Percentiles rank a stretch among this genome's conserved stretches.
These are phyloP conservation scores for Pistacia vera DNA, from an alignment of 345 rosid genomes.

Conservation along the genomic window DNA sequence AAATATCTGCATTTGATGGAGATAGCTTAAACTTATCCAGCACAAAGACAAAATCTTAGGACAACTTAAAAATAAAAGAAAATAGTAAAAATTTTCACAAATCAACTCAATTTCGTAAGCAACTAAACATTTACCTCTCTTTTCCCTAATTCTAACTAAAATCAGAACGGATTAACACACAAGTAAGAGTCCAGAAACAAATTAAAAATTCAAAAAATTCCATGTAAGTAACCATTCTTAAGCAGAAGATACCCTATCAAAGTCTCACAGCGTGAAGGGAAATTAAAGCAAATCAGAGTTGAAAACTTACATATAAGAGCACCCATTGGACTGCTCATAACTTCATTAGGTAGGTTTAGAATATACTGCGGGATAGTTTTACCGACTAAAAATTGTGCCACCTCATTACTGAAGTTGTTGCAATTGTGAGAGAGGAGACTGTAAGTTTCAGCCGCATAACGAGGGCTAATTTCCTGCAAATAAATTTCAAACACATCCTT, in stretches of 20 bases:
- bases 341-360: constrained; percentile 84
- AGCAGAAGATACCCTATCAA: background rate
- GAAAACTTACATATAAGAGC: constrained; percentile 69
- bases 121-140: background rate
- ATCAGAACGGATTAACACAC: background rate
- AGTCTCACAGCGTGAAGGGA: background rate
- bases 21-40: background rate
- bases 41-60: background rate
- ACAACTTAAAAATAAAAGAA: background rate
- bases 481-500: constrained; percentile 89
- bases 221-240: background rate
- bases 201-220: background rate
- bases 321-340: constrained; percentile 95
- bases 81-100: background rate
- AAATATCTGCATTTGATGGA: background rate
- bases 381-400: constrained; percentile 89
- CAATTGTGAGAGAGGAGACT: constrained; percentile 85
- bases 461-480: constrained; percentile 80
- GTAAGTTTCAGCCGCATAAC: constrained; percentile 84
- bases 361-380: constrained; percentile 80
- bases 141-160: background rate
- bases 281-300: background rate
- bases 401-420: constrained; percentile 92
- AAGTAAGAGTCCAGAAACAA: background rate
- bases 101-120: background rate